Percentiles rank a stretch among this genome's conserved stretches.
Conservation (phyloP, 2,329 filamentous ascomycete species). For the Botrytis tulipae region DNA sequence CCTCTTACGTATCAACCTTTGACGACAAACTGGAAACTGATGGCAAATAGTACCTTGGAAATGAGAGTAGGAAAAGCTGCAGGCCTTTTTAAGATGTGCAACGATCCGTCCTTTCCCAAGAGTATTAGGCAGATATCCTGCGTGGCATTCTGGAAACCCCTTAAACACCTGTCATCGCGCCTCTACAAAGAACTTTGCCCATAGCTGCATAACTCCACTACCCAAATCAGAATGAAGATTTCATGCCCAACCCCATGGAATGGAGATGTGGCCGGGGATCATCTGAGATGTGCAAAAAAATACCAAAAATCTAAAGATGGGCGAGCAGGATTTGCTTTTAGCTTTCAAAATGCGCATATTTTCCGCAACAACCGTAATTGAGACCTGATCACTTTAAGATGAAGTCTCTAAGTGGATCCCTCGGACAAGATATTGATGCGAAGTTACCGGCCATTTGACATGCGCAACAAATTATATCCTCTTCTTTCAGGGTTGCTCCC, state of each 20-base stretch:
- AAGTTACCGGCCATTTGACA: background rate
- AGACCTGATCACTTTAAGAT: background rate
- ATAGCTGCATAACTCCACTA: background rate
- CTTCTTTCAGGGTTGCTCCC: background rate
- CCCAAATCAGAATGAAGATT: background rate
- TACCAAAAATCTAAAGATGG: background rate
- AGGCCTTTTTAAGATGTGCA: background rate
- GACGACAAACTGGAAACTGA: background rate
- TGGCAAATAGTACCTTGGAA: background rate
- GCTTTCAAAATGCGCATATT: background rate
- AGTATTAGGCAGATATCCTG: background rate
- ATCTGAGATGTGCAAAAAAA: background rate
- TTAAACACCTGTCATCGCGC: background rate
- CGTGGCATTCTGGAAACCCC: background rate
- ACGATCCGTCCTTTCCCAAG: background rate
- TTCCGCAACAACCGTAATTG: background rate
- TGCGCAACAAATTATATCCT: background rate
- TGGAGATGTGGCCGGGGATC: background rate
- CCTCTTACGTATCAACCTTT: background rate
- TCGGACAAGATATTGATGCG: background rate
- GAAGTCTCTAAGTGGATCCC: background rate
- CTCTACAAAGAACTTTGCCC: background rate
- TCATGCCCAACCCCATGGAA: background rate
- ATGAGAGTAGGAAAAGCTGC: background rate
- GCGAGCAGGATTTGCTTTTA: background rate